These are phyloP conservation scores for Colletotrichum chlorophyti DNA, from an alignment of 2,329 filamentous ascomycete species.

Conservation along the genomic window DNA sequence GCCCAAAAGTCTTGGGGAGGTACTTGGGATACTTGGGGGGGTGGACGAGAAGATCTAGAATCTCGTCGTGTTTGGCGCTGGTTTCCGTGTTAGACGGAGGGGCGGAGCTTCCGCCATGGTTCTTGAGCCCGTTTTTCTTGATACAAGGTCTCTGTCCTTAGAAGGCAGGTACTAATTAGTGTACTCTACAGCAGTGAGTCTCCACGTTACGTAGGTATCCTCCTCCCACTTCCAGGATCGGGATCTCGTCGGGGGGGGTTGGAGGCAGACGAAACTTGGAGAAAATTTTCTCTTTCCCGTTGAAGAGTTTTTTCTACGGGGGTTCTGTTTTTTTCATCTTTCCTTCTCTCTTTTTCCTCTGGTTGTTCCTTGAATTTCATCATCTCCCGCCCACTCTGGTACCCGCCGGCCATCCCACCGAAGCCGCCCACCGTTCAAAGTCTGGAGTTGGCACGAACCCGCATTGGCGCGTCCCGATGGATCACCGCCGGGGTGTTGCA, in stretches of 20 bases:
- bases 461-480: slow-evolving; percentile 5
- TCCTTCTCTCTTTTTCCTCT: background rate
- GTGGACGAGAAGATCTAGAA: background rate
- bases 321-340: background rate
- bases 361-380: too few species aligned
- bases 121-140: background rate
- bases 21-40: too few species aligned
- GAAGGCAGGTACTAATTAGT: too few species aligned
- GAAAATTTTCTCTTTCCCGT: background rate
- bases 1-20: too few species aligned
- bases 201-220: too few species aligned
- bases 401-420: background rate
- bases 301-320: slow-evolving; percentile 7
- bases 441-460: background rate
- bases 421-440: background rate
- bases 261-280: too few species aligned
- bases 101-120: slow-evolving; percentile 9
- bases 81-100: slow-evolving; percentile 6
- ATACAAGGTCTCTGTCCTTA: background rate
- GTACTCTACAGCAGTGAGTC: too few species aligned
- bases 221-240: too few species aligned
- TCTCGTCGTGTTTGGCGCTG: background rate
- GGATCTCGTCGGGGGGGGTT: too few species aligned
- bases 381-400: background rate
- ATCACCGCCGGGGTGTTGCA: background rate